Percentiles rank a stretch among this genome's conserved stretches.
These are phyloP conservation scores for Zygosaccharomyces rouxii DNA, from an alignment of 805 yeast species.

Conservation along the genomic window DNA sequence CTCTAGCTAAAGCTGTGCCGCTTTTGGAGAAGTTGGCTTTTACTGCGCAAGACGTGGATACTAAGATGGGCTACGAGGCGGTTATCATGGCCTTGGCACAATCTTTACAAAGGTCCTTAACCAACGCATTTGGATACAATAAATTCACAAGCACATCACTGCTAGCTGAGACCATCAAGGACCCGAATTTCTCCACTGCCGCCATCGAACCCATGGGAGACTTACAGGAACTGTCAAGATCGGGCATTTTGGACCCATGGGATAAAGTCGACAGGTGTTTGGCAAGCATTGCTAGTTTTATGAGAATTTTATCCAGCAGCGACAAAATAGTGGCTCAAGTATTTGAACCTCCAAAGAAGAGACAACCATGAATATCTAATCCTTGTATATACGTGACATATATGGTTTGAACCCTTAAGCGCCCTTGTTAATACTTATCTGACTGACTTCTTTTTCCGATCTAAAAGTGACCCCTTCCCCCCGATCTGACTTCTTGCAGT, in stretches of 20 bases:
- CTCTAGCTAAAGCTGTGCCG: slow-evolving; percentile 24
- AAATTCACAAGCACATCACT: slow-evolving; percentile 12
- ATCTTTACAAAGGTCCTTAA: slow-evolving; percentile 22
- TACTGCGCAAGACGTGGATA: slow-evolving; percentile 1
- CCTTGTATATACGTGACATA: slow-evolving; percentile 6
- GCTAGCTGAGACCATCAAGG: slow-evolving; percentile 17
- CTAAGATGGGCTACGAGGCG: slow-evolving; percentile 14
- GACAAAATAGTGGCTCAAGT: slow-evolving; percentile 21
- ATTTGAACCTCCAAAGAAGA: slow-evolving; percentile 23
- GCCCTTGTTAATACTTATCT: not conserved
- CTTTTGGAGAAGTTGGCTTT: not conserved
- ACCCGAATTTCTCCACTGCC: slow-evolving; percentile 12
- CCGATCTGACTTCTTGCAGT: not conserved
- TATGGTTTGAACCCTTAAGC: not conserved
- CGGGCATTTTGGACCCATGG: slow-evolving; percentile 31
- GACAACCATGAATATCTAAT: not conserved
- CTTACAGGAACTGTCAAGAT: slow-evolving; percentile 7
- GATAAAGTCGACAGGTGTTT: slow-evolving; percentile 21
- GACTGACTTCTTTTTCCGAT: not conserved
- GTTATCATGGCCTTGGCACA: slow-evolving; percentile 14
- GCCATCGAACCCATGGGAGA: slow-evolving; percentile 7
- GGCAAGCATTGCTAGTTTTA: slow-evolving; percentile 15
- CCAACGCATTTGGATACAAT: slow-evolving; percentile 17
- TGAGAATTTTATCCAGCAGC: slow-evolving; percentile 20
- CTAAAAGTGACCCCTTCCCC: not conserved